Conservation (phyloP, 306 rosid genomes). For the Ceratonia siliqua region DNA sequence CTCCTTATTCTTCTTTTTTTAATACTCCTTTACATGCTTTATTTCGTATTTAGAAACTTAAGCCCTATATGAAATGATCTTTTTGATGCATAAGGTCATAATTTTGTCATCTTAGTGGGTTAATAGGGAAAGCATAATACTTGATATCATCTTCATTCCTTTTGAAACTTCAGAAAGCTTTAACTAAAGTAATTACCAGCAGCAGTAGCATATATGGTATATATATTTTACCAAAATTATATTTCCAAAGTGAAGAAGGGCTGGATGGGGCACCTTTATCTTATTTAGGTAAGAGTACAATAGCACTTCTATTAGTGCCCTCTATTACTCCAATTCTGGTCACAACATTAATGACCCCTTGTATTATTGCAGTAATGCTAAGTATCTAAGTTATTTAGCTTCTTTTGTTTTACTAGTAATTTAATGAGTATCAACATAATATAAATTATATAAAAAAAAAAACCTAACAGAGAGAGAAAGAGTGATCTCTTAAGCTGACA, state of each 20-base stretch:
- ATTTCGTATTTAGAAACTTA: too few relatives aligned
- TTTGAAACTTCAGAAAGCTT: neutral
- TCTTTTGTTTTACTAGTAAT: neutral
- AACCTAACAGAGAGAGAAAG: neutral
- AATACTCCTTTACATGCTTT: too few relatives aligned
- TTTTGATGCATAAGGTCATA: neutral
- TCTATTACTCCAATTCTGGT: neutral
- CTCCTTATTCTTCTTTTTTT: neutral
- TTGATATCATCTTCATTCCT: conserved; percentile 2
- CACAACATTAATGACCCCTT: neutral
- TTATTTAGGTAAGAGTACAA: neutral
- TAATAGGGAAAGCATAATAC: neutral
- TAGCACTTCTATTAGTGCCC: conserved; percentile 16
- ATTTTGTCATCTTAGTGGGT: neutral
- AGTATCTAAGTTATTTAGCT: too few relatives aligned
- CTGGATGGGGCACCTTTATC: neutral
- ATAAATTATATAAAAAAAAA: neutral
- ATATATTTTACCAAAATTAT: neutral
- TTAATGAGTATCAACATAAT: neutral
- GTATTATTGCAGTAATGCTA: too few relatives aligned
- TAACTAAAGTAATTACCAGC: neutral
- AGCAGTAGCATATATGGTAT: neutral
- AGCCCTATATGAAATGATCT: neutral
- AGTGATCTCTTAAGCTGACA: neutral
- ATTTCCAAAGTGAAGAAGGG: neutral